Percentiles rank a stretch among this genome's conserved stretches.
These are phyloP conservation scores for Phytophthora citrophthora DNA, from an alignment of 352 stramenopile genomes.

Conservation along the genomic window DNA sequence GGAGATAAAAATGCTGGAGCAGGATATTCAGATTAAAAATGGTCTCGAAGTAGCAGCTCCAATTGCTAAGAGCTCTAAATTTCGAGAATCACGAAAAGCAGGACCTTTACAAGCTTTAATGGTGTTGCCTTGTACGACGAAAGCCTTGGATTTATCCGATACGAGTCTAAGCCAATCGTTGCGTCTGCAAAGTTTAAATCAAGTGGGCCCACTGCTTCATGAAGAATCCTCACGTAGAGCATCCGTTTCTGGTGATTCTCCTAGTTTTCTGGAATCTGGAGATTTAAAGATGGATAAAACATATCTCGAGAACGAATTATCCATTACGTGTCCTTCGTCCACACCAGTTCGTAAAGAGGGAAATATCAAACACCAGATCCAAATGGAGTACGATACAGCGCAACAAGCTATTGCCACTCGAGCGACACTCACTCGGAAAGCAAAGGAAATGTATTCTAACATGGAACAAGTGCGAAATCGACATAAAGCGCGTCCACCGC, in stretches of 20 bases:
- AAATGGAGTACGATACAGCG: constrained; percentile 39
- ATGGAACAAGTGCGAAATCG: constrained; percentile 31
- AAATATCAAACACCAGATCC: constrained; percentile 52
- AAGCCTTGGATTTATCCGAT: too few relatives aligned
- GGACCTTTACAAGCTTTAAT: constrained; percentile 9
- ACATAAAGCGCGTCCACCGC: constrained; percentile 5
- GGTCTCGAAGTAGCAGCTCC: not conserved
- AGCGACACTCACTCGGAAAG: constrained; percentile 51
- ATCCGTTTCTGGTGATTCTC: constrained; percentile 7
- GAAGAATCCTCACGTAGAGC: constrained; percentile 43
- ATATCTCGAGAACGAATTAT: constrained; percentile 66
- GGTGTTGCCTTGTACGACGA: not conserved
- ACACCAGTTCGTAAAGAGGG: constrained; percentile 16
- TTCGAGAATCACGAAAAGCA: constrained; percentile 10
- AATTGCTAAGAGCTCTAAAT: constrained; percentile 7
- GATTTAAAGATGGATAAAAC: constrained; percentile 66
- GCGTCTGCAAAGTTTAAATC: constrained; percentile 56
- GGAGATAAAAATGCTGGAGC: constrained; percentile 52
- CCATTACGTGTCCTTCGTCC: constrained; percentile 44
- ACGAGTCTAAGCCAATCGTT: constrained; percentile 14
- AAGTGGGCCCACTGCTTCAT: constrained; percentile 46
- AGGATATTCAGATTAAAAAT: constrained; percentile 19
- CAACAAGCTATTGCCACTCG: constrained; percentile 50
- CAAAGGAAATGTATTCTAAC: constrained; percentile 64
- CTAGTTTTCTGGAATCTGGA: constrained; percentile 45